Evolutionary conservation across 306 rosid genomes (phyloP).

Genomic region (Gastrolobium villosum): DNA sequence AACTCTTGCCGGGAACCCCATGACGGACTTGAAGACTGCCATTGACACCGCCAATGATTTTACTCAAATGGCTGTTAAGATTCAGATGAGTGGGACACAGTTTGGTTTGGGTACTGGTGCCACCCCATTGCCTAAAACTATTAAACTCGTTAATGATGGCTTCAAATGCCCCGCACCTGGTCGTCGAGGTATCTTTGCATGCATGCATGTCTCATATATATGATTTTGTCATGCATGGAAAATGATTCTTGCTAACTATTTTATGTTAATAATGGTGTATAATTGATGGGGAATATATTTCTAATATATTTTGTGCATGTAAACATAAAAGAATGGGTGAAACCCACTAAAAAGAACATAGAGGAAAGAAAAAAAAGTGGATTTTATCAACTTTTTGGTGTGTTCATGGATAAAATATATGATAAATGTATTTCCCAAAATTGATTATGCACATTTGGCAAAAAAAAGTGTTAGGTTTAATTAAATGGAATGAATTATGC

Average conservation of each 20-base stretch:
- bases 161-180: slow-evolving; percentile 73
- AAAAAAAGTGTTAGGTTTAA: too few relatives aligned
- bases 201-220: background rate
- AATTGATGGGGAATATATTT: too few relatives aligned
- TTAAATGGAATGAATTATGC: background rate
- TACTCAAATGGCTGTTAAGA: slow-evolving; percentile 60
- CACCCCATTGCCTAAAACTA: slow-evolving; percentile 82
- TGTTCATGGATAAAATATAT: too few relatives aligned
- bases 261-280: background rate
- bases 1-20: slow-evolving; percentile 56
- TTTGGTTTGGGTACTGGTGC: slow-evolving; percentile 62
- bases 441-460: too few relatives aligned
- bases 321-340: too few relatives aligned
- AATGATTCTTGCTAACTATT: background rate
- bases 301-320: too few relatives aligned
- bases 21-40: slow-evolving; percentile 72
- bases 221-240: background rate
- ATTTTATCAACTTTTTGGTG: too few relatives aligned
- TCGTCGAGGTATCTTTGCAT: slow-evolving; percentile 51
- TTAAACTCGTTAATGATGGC: slow-evolving; percentile 76
- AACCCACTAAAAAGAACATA: too few relatives aligned
- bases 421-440: too few relatives aligned
- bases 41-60: slow-evolving; percentile 76
- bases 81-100: slow-evolving; percentile 63
- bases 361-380: too few relatives aligned